These are phyloP conservation scores for Nemania sp. DNA, from an alignment of 2,329 filamentous ascomycete species.

Conservation along the genomic window DNA sequence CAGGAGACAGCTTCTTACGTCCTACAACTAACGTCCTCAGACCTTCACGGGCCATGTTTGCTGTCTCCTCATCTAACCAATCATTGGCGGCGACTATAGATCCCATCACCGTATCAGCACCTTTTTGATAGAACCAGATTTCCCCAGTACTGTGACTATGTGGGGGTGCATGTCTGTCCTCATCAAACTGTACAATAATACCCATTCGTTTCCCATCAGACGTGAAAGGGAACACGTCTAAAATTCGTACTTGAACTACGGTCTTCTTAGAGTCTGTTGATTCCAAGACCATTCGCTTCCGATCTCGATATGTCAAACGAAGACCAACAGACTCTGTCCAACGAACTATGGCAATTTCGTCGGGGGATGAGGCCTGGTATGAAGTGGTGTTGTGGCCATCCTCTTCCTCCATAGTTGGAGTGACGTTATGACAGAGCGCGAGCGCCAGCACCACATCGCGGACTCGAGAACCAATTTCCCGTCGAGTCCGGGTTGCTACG, in stretches of 20 bases:
- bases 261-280: conserved; percentile 78
- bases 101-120: conserved; percentile 98
- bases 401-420: conserved; percentile 87
- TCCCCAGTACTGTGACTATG: conserved; percentile 72
- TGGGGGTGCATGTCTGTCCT: conserved; percentile 63
- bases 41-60: conserved; percentile 99
- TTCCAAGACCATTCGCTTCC: conserved; percentile 85
- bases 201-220: conserved; percentile 99
- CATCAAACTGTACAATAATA: conserved; percentile 88
- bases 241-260: conserved; percentile 86
- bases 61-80: conserved; percentile 98
- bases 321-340: conserved; percentile 96
- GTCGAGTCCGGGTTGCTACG: conserved; percentile 81
- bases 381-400: conserved; percentile 81
- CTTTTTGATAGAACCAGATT: conserved; percentile 99
- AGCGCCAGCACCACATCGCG: conserved; percentile 92
- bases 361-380: conserved; percentile 96
- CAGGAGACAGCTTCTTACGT: conserved; percentile 82
- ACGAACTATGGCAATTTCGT: conserved; percentile 96
- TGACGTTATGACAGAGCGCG: conserved; percentile 96
- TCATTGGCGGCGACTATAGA: conserved; percentile 94
- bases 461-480: conserved; percentile 94
- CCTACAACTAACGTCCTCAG: conserved; percentile 94
- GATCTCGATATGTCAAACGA: conserved; percentile 84
- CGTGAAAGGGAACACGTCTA: conserved; percentile 97